Evolutionary conservation across 805 yeast genomes (phyloP), one percentile per base, ranked within the genome.

Genomic region (Spathaspora sp.): DNA sequence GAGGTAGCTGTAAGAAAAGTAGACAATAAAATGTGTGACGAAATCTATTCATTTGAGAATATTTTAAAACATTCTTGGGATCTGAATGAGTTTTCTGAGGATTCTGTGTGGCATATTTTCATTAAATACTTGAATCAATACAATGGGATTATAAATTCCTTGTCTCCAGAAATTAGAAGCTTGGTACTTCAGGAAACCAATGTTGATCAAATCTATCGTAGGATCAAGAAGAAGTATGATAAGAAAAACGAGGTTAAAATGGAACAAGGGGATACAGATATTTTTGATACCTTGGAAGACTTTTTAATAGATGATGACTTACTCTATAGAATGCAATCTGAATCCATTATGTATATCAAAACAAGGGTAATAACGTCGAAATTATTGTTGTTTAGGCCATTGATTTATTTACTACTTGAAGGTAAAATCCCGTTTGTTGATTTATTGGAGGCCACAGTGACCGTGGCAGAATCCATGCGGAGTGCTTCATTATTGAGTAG

Each of bases 1-100:
- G 77, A 72, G 52, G 62, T 69, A 6, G 77, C 77, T 0, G 68
- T 70, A 17, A 56, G 76, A 28, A 71, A 72, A 56, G 63, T 71
- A 17, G 77, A 72, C 51, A 72, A 72, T 56, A 60, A 54, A 26
- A 57, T 72, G 60, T 68, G 56, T 51, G 69, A 70, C 53, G 75
- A 72, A 31, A 46, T 69, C 9, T 69, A 59, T 51, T 53, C 65
- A 0, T 52, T 52, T 32, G 60, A 55, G 19, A 46, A 54, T 7
- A 40, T 45, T 2, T 32, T 49, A 6, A 45, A 52, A 5, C 44
- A 43, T 6, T 39, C 52, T 5, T 70, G 74, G 69, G 70, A 65
- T 42, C 57, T 54, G 42, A 54, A 57, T 0, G 52, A 56, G 20
- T 70, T 68, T 51, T 54, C 54, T 6, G 46, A 57, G 2, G 56